Evolutionary conservation across 208 protist genomes (phyloP), one percentile per base, ranked within the genome.

Genomic region (Trypanosomatidae sp.): DNA sequence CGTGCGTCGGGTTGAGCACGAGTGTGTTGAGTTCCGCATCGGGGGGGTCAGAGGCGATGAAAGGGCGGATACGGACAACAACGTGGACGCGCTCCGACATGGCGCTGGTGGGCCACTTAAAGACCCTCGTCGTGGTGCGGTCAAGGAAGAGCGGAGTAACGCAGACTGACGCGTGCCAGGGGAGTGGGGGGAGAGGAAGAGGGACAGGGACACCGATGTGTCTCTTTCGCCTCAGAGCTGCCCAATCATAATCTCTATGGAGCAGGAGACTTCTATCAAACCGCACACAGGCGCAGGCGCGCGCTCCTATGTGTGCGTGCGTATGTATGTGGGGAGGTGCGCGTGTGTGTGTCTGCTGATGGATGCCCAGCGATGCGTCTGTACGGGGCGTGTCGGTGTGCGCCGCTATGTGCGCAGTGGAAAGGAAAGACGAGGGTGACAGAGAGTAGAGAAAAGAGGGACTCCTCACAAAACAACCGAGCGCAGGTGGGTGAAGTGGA

Each of bases 1-100:
- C 75, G 74, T 97, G 94, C 17, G 72, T 75, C 25, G 75, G 49
- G 64, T 92, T 86, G 33, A 93, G 43, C 22, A 80, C 74, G 15
- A 91, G 41, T 8, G 74, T 73, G 41, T 76, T 82, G 4, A 86
- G 69, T 69, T 90, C 69, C 8, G 77, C 76, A 78, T 86, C 80
- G 0, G 76, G 66, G 0, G 84, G 81, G 58, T 88, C 88, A 28
- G 82, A 83, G 28, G 76, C 47, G 60, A 87, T 76, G 59, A 86
- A 81, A 19, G 97, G 96, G 10, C 97, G 87, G 28, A 98, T 84
- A 56, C 95, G 89, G 8, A 96, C 81, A 25, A 86, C 92, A 0
- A 98, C 95, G 7, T 71, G 79, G 25, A 97, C 92, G 3, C 88
- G 82, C 50, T 97, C 92, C 22, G 70, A 17, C 82, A 90, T 82